Evolutionary conservation across 371 early-diverging fungal species (phyloP), one percentile per base, ranked within the genome.

Genomic region (Actinomucor elegans): DNA sequence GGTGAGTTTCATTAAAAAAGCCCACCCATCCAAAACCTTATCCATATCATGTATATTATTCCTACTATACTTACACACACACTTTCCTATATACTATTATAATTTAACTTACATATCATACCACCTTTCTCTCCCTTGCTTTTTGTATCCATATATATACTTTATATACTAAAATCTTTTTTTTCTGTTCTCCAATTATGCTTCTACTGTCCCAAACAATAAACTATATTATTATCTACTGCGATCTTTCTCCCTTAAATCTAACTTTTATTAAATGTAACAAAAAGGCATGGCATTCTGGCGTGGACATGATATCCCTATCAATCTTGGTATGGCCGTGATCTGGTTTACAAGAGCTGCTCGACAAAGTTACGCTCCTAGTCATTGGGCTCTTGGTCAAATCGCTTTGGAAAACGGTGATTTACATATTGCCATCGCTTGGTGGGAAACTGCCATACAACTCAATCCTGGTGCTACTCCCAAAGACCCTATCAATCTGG

Each of bases 371-470:
- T 62, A 62, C 23, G 47, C 61, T 23, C 52, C 52, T 11, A 73
- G 73, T 20, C 62, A 67, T 32, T 73, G 67, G 67, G 73, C 67
- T 7, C 55, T 75, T 11, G 75, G 75, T 5, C 67, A 69, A 37
- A 69, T 75, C 50, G 68, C 69, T 9, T 32, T 66, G 5, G 72
- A 75, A 24, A 64, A 66, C 17, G 65, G 69, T 8, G 69, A 71
- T 35, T 48, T 61, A 24, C 67, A 71, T 31, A 48, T 71, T n/a
- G 75, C 75, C 1, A 49, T 57, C 14, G 52, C 50, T 0, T 68
- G 72, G 67, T 75, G 72, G 69, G 55, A 67, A 37, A 60, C 61
- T 21, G 69, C 67, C 12, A 55, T 50, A 20, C 45, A 53, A 11
- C 48, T 62, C 3, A 67, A 62, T 0, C 56, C 67, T 21, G 48